phyloP scores from a whole-genome alignment of 495 filamentous ascomycete genomes.

The Hyphodiscus hymeniophilus region DNA sequence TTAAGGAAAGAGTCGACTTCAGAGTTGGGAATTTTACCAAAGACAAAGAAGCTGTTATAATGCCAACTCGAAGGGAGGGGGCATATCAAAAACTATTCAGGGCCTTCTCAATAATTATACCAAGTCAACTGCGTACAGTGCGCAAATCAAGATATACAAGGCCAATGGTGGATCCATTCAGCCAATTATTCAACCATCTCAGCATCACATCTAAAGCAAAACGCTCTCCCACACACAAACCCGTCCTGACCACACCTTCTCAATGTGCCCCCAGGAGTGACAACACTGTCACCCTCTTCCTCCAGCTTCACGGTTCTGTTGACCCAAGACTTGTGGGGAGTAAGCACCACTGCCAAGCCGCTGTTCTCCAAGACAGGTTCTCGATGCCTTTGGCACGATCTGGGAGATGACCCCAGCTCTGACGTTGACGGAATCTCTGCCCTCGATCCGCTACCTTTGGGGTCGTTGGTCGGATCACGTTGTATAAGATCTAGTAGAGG shows the following conservation, averaged over 20 bases:
- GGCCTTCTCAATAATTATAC: no score
- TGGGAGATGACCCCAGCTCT: neutral
- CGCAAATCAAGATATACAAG: no score
- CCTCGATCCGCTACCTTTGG: no score
- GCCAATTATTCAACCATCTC: no score
- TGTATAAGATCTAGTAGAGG: neutral
- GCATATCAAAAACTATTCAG: no score
- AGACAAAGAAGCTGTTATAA: no score
- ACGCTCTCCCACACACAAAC: conserved; percentile 36
- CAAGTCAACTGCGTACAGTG: neutral
- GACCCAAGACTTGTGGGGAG: neutral
- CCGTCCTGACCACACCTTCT: conserved; percentile 38
- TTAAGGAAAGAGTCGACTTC: no score
- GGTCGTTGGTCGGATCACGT: neutral
- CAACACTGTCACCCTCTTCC: conserved; percentile 10
- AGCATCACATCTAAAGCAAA: conserved; percentile 37
- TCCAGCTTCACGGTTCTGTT: neutral
- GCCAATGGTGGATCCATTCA: neutral
- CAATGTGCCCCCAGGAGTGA: conserved; percentile 34
- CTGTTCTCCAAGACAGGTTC: neutral
- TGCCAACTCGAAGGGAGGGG: no score
- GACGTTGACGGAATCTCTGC: neutral
- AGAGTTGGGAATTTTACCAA: no score
- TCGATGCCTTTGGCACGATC: neutral
- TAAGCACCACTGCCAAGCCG: neutral